Evolutionary conservation across 306 rosid species (phyloP).

Genomic region (Malus sieversii): DNA sequence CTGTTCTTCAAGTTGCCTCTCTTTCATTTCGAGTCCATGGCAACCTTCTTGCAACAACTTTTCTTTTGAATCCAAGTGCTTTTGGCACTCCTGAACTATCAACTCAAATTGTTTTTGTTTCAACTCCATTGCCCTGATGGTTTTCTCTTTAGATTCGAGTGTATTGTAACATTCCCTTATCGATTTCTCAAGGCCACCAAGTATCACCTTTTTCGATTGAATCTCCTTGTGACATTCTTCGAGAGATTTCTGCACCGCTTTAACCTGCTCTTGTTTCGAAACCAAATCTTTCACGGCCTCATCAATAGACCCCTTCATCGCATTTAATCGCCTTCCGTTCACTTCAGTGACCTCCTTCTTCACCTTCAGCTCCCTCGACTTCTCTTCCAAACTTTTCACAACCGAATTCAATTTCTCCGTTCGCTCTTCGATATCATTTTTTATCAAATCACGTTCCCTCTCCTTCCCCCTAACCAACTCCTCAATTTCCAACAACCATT

Average conservation of each 20-base stretch:
- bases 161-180: background rate
- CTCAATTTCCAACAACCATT: background rate
- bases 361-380: background rate
- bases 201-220: constrained; percentile 3
- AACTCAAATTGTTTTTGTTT: background rate
- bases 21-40: background rate
- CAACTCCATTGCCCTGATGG: background rate
- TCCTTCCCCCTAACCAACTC: constrained; percentile 25
- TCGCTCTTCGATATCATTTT: constrained; percentile 9
- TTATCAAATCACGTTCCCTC: constrained; percentile 15
- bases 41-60: background rate
- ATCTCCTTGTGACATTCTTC: constrained; percentile 18
- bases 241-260: background rate
- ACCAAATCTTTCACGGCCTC: constrained; percentile 10
- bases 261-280: constrained; percentile 2
- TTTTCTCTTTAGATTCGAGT: background rate
- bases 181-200: constrained; percentile 13
- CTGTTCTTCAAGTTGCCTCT: background rate
- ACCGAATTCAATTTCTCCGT: constrained; percentile 10
- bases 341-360: background rate
- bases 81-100: background rate
- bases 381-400: background rate
- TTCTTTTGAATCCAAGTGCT: background rate
- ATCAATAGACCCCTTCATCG: background rate
- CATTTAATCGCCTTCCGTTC: background rate